Percentiles rank a stretch among this genome's conserved stretches.
phyloP scores from a whole-genome alignment of 2,329 filamentous ascomycete species.

The Trichoderma sp. region DNA sequence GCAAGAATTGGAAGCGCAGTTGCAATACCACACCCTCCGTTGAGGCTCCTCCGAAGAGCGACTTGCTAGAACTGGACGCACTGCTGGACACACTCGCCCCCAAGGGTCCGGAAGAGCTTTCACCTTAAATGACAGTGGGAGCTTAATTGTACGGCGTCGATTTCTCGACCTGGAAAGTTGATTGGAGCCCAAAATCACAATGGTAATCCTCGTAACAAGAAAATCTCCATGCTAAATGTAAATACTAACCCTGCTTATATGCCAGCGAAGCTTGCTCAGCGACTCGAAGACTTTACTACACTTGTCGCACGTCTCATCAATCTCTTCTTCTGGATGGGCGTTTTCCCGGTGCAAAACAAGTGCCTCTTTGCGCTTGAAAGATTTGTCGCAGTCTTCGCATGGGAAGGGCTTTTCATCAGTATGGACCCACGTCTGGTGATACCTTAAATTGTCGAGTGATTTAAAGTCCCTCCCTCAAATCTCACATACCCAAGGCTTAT shows the following conservation, averaged over 20 bases:
- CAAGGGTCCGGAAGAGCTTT: no score
- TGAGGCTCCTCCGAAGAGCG: no score
- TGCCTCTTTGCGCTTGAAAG: neutral
- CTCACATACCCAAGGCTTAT: neutral
- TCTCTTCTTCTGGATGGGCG: neutral
- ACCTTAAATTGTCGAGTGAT: neutral
- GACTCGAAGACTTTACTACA: neutral
- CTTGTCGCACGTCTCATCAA: neutral
- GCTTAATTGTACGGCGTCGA: no score
- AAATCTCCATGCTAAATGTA: no score
- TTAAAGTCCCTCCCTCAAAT: neutral
- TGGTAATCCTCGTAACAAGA: no score
- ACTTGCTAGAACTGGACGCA: no score
- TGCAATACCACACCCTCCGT: no score
- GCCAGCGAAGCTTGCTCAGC: neutral
- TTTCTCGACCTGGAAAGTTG: no score
- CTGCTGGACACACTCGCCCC: no score
- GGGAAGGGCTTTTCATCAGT: neutral
- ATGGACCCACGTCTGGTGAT: neutral
- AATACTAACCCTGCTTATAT: neutral
- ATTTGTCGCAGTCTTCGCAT: neutral
- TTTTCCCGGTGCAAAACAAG: neutral
- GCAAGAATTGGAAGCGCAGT: no score
- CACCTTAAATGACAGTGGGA: no score
- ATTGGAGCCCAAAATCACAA: no score